Conservation (phyloP, 1,284 basidiomycete species). For the Microbotryum silenes-acaulis region DNA sequence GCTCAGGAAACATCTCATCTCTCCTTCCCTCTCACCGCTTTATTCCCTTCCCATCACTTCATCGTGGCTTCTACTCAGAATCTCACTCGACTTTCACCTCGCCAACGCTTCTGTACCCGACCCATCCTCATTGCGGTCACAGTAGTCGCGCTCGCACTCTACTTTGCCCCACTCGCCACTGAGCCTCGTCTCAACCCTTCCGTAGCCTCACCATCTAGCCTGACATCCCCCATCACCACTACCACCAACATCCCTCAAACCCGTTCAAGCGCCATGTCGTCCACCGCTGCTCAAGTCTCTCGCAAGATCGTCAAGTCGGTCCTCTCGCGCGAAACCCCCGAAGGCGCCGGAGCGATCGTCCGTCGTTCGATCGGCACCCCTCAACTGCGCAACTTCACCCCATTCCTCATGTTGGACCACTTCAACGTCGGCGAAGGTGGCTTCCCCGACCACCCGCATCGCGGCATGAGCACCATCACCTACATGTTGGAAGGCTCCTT, state of each 20-base stretch:
- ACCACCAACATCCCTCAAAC: neutral
- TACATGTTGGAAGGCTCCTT: slow-evolving; percentile 83
- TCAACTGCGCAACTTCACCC: slow-evolving; percentile 70
- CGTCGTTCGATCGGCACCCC: slow-evolving; percentile 75
- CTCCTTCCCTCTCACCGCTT: neutral
- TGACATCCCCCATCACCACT: neutral
- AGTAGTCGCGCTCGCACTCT: neutral
- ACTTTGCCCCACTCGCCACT: neutral
- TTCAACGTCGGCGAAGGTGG: slow-evolving; percentile 49
- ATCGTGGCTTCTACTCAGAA: neutral
- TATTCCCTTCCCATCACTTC: neutral
- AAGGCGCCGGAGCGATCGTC: slow-evolving; percentile 85
- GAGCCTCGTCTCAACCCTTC: neutral
- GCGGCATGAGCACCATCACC: slow-evolving; percentile 73
- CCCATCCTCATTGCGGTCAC: neutral
- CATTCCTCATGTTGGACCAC: slow-evolving; percentile 58
- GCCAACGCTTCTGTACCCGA: neutral
- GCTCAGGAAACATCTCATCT: too few species aligned
- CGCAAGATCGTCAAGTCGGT: slow-evolving; percentile 67
- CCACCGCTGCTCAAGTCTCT: slow-evolving; percentile 45
- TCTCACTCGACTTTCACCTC: neutral
- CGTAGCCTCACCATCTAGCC: neutral
- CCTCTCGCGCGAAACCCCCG: slow-evolving; percentile 67
- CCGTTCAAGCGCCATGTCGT: slow-evolving; percentile 34
- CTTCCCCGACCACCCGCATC: slow-evolving; percentile 68